Conservation (phyloP, 257 asterid species). For the Solanum chiquidenum region DNA sequence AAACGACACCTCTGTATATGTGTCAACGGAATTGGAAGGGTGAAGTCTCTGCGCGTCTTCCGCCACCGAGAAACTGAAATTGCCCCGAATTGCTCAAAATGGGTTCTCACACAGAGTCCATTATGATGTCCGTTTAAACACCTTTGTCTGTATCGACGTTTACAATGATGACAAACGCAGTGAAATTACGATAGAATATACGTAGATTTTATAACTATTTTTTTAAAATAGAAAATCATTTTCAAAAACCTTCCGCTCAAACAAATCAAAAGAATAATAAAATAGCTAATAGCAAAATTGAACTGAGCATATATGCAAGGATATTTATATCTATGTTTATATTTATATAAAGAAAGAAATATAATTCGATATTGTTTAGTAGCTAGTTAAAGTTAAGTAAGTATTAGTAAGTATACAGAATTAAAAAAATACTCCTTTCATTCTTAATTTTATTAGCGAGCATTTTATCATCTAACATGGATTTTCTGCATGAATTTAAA, state of each 20-base stretch:
- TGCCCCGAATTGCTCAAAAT: not conserved
- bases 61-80: not conserved
- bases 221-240: too few relatives aligned
- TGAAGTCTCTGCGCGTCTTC: not conserved
- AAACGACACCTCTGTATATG: not conserved
- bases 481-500: too few relatives aligned
- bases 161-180: not conserved
- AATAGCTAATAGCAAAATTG: not conserved
- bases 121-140: not conserved
- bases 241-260: too few relatives aligned
- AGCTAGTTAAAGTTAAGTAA: too few relatives aligned
- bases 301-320: not conserved
- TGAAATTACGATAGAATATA: not conserved
- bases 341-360: too few relatives aligned
- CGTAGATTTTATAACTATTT: too few relatives aligned
- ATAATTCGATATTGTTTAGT: not conserved
- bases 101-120: not conserved
- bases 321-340: too few relatives aligned
- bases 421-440: too few relatives aligned
- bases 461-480: too few relatives aligned
- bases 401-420: too few relatives aligned
- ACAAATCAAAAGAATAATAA: too few relatives aligned
- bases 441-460: too few relatives aligned
- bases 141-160: not conserved
- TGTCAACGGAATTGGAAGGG: not conserved